These are phyloP conservation scores for Saturnispora hagleri DNA, from an alignment of 805 yeast species.

Conservation along the genomic window DNA sequence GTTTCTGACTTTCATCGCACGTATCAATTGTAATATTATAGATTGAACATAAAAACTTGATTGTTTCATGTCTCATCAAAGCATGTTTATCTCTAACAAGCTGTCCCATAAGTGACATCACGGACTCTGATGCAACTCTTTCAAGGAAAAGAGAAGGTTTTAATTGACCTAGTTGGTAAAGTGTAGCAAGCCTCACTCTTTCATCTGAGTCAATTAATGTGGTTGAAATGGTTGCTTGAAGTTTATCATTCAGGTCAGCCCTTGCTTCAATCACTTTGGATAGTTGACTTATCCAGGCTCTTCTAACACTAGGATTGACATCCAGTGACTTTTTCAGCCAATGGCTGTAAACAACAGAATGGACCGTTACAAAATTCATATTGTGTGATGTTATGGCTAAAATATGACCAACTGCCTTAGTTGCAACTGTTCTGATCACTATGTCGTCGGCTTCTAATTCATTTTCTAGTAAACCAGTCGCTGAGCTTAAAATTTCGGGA, in stretches of 20 bases:
- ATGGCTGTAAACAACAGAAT: conserved; percentile 49
- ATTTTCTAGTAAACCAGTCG: conserved; percentile 71
- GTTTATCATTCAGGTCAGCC: conserved; percentile 40
- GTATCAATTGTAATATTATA: conserved; percentile 38
- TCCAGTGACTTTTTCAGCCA: conserved; percentile 78
- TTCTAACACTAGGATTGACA: conserved; percentile 51
- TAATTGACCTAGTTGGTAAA: conserved; percentile 40
- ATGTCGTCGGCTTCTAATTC: conserved; percentile 69
- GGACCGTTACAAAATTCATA: conserved; percentile 48
- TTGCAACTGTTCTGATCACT: conserved; percentile 54
- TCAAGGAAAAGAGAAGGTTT: conserved; percentile 38
- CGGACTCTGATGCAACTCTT: conserved; percentile 36
- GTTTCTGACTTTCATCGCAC: conserved; percentile 19
- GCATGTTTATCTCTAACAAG: conserved; percentile 63
- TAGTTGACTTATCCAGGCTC: conserved; percentile 58
- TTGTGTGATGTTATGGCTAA: conserved; percentile 39
- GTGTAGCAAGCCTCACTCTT: conserved; percentile 55
- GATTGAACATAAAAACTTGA: conserved; percentile 43
- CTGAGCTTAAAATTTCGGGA: conserved; percentile 66
- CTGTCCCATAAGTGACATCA: conserved; percentile 48
- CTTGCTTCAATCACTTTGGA: conserved; percentile 38
- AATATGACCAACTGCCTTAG: conserved; percentile 63
- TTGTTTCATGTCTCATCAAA: conserved; percentile 53
- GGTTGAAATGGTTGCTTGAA: conserved; percentile 50
- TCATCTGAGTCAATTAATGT: conserved; percentile 71